Evolutionary conservation across 1,139 yeast species (phyloP), one percentile per base, ranked within the genome.

Genomic region (Yamadazyma sp.): DNA sequence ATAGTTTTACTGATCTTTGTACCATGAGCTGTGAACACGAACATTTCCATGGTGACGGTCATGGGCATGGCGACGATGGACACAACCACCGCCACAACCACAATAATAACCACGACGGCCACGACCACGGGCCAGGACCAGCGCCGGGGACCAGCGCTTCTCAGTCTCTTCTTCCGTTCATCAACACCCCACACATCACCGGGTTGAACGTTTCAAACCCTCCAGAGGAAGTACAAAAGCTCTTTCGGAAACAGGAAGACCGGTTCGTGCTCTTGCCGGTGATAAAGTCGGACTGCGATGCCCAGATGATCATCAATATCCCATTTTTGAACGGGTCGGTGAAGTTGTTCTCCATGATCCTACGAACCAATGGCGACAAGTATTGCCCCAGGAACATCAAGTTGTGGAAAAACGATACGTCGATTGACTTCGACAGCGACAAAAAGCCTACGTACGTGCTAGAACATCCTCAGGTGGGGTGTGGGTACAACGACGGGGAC

Each of bases 271-370:
- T 77, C 18, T 59, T 60, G 17, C 80, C 79, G 8, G 70, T 69
- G 28, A 64, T 89, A 27, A 77, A 75, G 53, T 81, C 91, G 1
- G 97, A 91, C 57, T 81, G 86, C 3, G 98, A 92, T 55, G 79
- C 83, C 43, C 96, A 91, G 56, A 49, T 91, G 53, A 75, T 91
- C 34, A 54, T 91, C 23, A 77, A 79, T 45, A 76, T 92, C 22
- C 97, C 96, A 12, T 51, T 91, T 47, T 48, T 88, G 50, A 81
- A 84, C 14, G 87, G 87, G 0, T 66, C 76, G 25, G 91, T 87
- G 33, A 87, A 85, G 56, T 62, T 91, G 33, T 86, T 78, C 55
- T 85, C 96, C 1, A 53, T 91, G 4, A 75, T 87, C 6, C 48
- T 91, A 15, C 73, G 96, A 43, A 75, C 91, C 1, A 73, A 81